Percentiles rank a stretch among this genome's conserved stretches.
phyloP scores from a whole-genome alignment of 2,329 filamentous ascomycete species.

The Trichoderma sp. region DNA sequence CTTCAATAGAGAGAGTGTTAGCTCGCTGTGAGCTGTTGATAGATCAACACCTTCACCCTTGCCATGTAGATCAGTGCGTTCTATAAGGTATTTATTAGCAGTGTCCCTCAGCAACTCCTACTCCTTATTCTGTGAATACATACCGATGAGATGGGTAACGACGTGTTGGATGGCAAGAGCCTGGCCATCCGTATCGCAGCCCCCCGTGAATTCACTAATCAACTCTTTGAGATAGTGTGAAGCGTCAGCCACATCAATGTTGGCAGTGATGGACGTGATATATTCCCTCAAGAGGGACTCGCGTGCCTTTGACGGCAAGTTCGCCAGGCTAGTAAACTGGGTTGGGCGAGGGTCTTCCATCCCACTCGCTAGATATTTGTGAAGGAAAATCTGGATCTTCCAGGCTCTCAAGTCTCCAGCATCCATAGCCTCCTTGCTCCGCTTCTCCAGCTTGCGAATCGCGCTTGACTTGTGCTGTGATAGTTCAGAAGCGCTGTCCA shows the following conservation, averaged over 20 bases:
- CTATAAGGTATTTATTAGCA: constrained; percentile 27
- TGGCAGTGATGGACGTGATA: constrained; percentile 33
- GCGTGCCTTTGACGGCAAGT: constrained; percentile 31
- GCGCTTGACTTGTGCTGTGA: constrained; percentile 33
- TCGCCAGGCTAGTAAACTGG: constrained; percentile 33
- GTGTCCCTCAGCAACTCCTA: too few species aligned
- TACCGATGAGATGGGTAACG: constrained; percentile 41
- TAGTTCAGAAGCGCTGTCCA: constrained; percentile 26
- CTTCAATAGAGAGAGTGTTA: constrained; percentile 38
- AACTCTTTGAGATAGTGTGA: constrained; percentile 42
- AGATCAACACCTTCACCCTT: constrained; percentile 38
- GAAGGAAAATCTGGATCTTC: constrained; percentile 46
- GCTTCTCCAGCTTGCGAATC: constrained; percentile 37
- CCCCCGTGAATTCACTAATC: constrained; percentile 33
- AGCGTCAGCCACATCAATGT: constrained; percentile 34
- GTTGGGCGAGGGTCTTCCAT: constrained; percentile 36
- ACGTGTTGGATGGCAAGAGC: constrained; percentile 46
- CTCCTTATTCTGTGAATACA: constrained; percentile 14
- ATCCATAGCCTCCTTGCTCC: constrained; percentile 35
- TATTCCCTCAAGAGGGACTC: constrained; percentile 35
- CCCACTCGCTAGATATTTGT: constrained; percentile 35
- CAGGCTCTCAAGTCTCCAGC: constrained; percentile 43
- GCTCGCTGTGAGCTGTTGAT: constrained; percentile 41
- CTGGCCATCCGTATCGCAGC: constrained; percentile 38
- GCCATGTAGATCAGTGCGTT: constrained; percentile 30